phyloP scores from a whole-genome alignment of 768 basidiomycete species.

The Dendrothele bispora region DNA sequence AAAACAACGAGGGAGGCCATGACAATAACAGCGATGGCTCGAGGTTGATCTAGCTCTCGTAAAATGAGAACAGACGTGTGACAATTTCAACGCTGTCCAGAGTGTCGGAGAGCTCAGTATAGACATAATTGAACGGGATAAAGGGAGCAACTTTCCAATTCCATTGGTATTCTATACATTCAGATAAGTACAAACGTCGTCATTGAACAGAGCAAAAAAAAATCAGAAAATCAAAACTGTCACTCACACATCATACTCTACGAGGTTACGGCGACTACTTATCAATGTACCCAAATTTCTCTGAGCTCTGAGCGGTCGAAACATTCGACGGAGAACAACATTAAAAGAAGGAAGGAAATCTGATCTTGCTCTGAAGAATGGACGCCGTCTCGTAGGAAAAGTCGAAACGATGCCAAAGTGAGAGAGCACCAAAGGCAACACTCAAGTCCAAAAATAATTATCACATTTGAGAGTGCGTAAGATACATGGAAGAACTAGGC shows the following conservation, averaged over 20 bases:
- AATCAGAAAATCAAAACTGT: too few relatives aligned
- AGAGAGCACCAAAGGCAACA: conserved; percentile 48
- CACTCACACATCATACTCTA: too few relatives aligned
- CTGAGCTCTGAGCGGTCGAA: conserved; percentile 17
- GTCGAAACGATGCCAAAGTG: conserved; percentile 85
- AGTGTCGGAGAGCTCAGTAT: conserved; percentile 90
- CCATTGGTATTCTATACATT: too few relatives aligned
- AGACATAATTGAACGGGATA: background rate
- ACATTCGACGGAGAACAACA: conserved; percentile 46
- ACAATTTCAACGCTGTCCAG: conserved; percentile 74
- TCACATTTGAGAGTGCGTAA: background rate
- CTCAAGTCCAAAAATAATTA: background rate
- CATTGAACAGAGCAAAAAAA: too few relatives aligned
- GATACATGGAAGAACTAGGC: background rate
- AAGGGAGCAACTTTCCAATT: too few relatives aligned
- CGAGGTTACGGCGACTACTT: background rate
- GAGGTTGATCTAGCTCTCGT: conserved; percentile 73
- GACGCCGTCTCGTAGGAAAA: conserved; percentile 63
- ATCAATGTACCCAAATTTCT: background rate
- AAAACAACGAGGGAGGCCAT: background rate
- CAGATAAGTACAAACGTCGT: too few relatives aligned
- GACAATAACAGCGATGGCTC: background rate
- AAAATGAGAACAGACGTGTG: conserved; percentile 95
- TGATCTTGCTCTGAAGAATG: conserved; percentile 85
- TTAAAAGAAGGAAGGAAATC: conserved; percentile 31